Percentiles rank a stretch among this genome's conserved stretches.
Evolutionary conservation across 73 alveolate species (phyloP).

Genomic region (Paramecium pentaurelia): DNA sequence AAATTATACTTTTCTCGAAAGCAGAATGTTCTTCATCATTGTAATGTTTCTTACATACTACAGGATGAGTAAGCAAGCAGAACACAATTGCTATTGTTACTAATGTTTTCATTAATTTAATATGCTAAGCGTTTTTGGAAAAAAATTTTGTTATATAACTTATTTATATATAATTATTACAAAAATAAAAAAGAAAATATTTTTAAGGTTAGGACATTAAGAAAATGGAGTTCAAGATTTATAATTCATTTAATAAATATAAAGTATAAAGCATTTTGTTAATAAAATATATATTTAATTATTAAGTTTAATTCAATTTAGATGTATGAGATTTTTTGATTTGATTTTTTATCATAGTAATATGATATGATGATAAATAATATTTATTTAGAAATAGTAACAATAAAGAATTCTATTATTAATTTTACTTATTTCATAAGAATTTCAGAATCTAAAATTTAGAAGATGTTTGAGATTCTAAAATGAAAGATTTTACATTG

Average conservation of each 20-base stretch:
- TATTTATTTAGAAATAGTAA: not conserved
- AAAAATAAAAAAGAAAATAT: not conserved
- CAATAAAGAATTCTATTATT: no score
- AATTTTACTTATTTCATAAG: no score
- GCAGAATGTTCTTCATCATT: constrained; percentile 40
- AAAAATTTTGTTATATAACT: not conserved
- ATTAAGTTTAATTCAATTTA: not conserved
- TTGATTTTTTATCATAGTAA: not conserved
- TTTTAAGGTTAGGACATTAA: not conserved
- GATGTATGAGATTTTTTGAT: not conserved
- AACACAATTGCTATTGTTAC: not conserved
- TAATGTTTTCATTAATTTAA: constrained; percentile 13
- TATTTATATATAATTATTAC: not conserved
- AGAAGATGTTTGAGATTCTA: not conserved
- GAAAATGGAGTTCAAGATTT: not conserved
- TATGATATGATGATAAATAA: not conserved
- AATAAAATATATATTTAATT: not conserved
- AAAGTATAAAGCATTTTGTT: not conserved
- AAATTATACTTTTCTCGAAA: constrained; percentile 16
- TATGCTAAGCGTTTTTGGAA: constrained; percentile 14
- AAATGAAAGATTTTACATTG: not conserved
- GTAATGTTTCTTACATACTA: not conserved
- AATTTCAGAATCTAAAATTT: not conserved
- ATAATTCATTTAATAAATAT: not conserved
- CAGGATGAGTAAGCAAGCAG: constrained; percentile 22